These are phyloP conservation scores for Raphanus sativus DNA, from an alignment of 345 rosid species.

Conservation along the genomic window DNA sequence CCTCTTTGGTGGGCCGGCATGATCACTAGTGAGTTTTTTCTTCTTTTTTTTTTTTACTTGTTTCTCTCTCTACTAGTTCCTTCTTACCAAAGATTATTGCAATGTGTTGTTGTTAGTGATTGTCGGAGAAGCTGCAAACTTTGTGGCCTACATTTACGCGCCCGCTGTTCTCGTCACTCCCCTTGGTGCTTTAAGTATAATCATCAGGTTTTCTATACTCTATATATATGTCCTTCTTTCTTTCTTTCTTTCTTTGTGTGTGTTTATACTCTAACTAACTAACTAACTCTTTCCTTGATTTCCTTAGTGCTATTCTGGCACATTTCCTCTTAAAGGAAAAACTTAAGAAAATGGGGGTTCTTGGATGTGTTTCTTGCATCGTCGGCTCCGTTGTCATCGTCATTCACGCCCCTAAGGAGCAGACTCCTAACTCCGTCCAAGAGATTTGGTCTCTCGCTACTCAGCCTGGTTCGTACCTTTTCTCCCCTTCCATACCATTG, in stretches of 20 bases:
- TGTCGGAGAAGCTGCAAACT: neutral
- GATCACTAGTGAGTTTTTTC: constrained; percentile 72
- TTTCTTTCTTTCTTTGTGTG: neutral
- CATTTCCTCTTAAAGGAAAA: neutral
- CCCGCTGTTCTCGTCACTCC: neutral
- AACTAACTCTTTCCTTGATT: neutral
- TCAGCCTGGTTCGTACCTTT: neutral
- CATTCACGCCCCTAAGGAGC: neutral
- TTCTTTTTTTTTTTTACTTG: neutral
- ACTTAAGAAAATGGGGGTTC: neutral
- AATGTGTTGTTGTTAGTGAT: neutral
- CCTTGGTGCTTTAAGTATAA: neutral
- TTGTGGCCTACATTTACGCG: neutral
- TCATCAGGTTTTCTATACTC: neutral
- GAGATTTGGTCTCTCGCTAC: neutral
- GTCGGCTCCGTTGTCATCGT: neutral
- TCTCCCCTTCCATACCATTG: neutral
- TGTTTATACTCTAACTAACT: neutral
- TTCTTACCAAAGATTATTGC: neutral
- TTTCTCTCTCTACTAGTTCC: neutral
- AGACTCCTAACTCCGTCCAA: neutral
- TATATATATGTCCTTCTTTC: neutral
- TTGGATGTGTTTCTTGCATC: neutral
- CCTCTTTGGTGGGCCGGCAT: constrained; percentile 98
- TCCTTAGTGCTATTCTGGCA: neutral